A percentile compares a stretch with the other conserved stretches of the same genome.
Conservation (phyloP, 768 basidiomycete species). For the Clitopilus passeckerianus region DNA sequence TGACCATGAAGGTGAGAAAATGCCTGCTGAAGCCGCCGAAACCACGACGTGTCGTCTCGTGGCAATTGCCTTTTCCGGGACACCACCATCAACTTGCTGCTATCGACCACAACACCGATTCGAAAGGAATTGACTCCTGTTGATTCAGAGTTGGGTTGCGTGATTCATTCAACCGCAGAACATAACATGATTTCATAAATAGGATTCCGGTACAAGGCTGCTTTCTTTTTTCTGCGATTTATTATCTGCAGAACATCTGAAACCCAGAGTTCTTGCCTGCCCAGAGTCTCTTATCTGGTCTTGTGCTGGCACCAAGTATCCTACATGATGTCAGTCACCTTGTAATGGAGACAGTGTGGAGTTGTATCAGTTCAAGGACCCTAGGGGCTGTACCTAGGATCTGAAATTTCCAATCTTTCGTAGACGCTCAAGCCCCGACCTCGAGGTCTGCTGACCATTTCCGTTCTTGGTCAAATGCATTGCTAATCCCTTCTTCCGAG, state of each 20-base stretch:
- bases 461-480: background rate
- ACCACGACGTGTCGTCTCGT: background rate
- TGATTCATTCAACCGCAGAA: too few relatives aligned
- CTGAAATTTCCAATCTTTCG: background rate
- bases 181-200: background rate
- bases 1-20: conserved; percentile 1
- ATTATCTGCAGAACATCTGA: too few relatives aligned
- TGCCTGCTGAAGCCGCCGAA: background rate
- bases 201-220: too few relatives aligned
- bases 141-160: background rate
- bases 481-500: too few relatives aligned
- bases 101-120: background rate
- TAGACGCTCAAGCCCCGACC: background rate
- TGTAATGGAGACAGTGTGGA: background rate
- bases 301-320: background rate
- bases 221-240: background rate
- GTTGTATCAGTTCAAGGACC: background rate
- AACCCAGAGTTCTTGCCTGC: too few relatives aligned
- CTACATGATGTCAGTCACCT: background rate
- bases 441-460: background rate
- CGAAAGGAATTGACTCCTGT: background rate
- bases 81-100: background rate
- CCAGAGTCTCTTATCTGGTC: background rate
- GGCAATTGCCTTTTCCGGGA: background rate
- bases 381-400: background rate